Evolutionary conservation across 768 basidiomycete genomes (phyloP), one percentile per base, ranked within the genome.

Genomic region (Pleurotus citrinopileatus): DNA sequence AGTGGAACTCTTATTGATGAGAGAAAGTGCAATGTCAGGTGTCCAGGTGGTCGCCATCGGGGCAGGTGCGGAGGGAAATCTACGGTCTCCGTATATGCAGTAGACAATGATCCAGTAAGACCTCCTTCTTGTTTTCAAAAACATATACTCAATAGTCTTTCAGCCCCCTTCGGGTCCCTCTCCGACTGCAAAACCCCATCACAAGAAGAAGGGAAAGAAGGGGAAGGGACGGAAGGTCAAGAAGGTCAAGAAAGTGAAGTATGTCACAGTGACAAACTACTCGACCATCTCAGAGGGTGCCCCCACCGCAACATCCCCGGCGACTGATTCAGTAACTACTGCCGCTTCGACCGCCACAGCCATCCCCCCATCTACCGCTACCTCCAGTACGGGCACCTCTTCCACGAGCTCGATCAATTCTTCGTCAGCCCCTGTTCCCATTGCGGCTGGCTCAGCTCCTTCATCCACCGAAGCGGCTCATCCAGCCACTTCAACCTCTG

Each of bases 221-320:
- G 17, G 8, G 10, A 40, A 40, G 17, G 38, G 38, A n/a, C 10
- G 5, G 15, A 40, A 7, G 38, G 38, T 40, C 13, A 40, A 40
- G 38, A 40, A 40, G 19, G 38, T 40, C 6, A 51, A 51, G 48
- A 51, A 51, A 22, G 48, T 51, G 48, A 51, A 51, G 37, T 38
- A 51, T 23, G 15, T 51, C 34, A 51, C 48, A 3, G 48, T 51
- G 19, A 51, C 48, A 13, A 51, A 51, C 48, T 22, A 29, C 34
- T 23, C 28, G 20, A 51, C 34, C 17, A 32, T 37, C 17, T 51
- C 32, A 2, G 38, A 40, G 13, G 6, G 29, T 13, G 34, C 19
- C 48, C 29, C 48, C 32, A 29, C 48, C 48, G 48, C 34, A 15
- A 22, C 48, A 2, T 22, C 48, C 17, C 4, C 32, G 8, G 28